Base-by-base conservation (phyloP, 2,329 filamentous ascomycete genomes). In the Stagonosporopsis rhizophila region DNA sequence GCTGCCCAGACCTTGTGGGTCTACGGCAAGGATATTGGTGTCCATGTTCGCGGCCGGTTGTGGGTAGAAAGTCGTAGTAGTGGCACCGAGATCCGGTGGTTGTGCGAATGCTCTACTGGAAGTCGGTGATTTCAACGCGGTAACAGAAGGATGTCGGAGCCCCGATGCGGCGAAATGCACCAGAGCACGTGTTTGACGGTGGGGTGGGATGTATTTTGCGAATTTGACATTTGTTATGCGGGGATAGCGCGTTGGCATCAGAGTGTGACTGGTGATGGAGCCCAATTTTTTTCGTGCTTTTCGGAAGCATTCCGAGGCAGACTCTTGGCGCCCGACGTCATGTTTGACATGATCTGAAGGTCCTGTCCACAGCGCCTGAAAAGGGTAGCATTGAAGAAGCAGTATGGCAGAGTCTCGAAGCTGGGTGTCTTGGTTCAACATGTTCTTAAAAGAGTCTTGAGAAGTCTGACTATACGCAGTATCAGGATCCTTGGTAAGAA, bases 1-100 rank as follows among this genome's bases (percentile, higher is more conserved):
- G 3, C 62, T 64, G 25, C 79, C 78, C 28, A 81, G 61, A 28
- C 72, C 76, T 17, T 69, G 65, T 4, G 77, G 70, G 54, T 80
- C 73, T 15, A 81, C 73, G 3, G 77, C 70, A 27, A 80, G 60
- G 15, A 78, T 75, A 6, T 65, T 47, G 12, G 79, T 80, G 28
- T 75, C 65, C 73, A 74, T 75, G 8, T 46, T 64, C 37, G 41
- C 39, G n/a, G 23, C 9, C 2, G 30, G 28, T 22, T 8, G 53
- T 22, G 52, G 23, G 56, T 61, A 56, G 3, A 38, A 47, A n/a
- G n/a, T n/a, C 6, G 32, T 17, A 19, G 34, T 22, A 9, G 48
- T 19, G 19, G 35, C 44, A 20, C 15, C 28, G 5, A 25, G 27
- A 11, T 15, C n/a, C 37, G 41, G 27, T 25, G 39, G 35, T 32